Evolutionary conservation across 139 green algal species (phyloP).

Genomic region (Coelastrella sp.): DNA sequence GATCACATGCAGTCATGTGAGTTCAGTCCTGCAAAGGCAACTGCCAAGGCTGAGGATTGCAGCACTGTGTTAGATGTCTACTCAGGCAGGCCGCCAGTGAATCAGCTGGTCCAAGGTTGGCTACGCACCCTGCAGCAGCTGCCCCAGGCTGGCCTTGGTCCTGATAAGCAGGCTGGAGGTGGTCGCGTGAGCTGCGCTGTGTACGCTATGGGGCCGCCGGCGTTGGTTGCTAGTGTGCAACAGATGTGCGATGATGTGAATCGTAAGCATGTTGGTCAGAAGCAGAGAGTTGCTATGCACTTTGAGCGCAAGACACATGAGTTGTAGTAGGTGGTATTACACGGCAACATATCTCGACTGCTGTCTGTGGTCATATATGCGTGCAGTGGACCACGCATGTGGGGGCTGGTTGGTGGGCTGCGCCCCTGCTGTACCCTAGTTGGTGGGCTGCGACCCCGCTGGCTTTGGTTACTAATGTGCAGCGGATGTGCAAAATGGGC

Average conservation of each 20-base stretch:
- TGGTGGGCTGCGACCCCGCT: too few species aligned
- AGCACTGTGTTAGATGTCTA: background rate
- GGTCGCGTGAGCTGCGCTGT: background rate
- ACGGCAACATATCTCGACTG: too few species aligned
- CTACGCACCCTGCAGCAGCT: slow-evolving; percentile 9
- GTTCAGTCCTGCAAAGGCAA: background rate
- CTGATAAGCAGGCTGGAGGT: background rate
- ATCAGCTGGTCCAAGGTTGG: background rate
- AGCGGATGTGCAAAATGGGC: too few species aligned
- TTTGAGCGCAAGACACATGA: slow-evolving; percentile 13
- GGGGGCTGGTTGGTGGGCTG: too few species aligned
- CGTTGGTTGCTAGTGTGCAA: background rate
- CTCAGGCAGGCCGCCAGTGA: background rate
- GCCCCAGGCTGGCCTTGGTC: background rate
- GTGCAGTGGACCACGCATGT: too few species aligned
- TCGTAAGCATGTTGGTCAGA: background rate
- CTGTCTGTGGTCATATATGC: too few species aligned
- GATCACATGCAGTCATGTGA: background rate
- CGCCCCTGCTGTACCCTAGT: too few species aligned
- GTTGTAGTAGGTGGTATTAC: background rate
- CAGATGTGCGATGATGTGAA: background rate
- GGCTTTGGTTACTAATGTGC: too few species aligned
- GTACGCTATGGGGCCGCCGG: background rate
- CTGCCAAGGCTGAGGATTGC: background rate
- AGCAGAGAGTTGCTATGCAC: background rate